These are phyloP conservation scores for Boletus subparvulus DNA, from an alignment of 768 basidiomycete species.

Conservation along the genomic window DNA sequence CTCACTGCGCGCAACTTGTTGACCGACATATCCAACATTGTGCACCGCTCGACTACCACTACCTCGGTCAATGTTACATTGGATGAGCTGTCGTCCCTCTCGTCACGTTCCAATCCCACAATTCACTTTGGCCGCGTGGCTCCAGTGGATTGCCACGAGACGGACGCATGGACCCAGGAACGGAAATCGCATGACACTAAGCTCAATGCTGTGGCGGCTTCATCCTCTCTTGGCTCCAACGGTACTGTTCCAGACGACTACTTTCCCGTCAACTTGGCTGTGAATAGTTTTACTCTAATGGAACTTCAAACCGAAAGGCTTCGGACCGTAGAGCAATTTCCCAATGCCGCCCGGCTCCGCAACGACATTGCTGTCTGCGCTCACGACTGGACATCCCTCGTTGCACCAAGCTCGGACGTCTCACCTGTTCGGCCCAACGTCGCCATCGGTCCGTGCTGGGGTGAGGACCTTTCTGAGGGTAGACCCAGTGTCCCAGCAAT, in stretches of 20 bases:
- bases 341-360: neutral
- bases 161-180: conserved; percentile 21
- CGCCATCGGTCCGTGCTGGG: neutral
- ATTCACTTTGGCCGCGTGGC: conserved; percentile 22
- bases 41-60: neutral
- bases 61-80: neutral
- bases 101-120: conserved; percentile 8
- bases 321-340: neutral
- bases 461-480: conserved; percentile 15
- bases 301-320: neutral
- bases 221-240: conserved; percentile 13
- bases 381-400: conserved; percentile 4
- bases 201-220: conserved; percentile 6
- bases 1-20: conserved; percentile 5
- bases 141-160: conserved; percentile 25
- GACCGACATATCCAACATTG: conserved; percentile 8
- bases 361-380: neutral
- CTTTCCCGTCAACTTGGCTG: neutral
- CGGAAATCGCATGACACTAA: conserved; percentile 8
- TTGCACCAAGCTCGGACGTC: conserved; percentile 1
- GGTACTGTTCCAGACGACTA: neutral
- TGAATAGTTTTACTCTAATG: conserved; percentile 4
- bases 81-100: conserved; percentile 3
- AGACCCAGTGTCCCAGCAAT: conserved; percentile 8
- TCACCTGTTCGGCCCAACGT: neutral